Evolutionary conservation across 1,284 basidiomycete genomes (phyloP), one percentile per base, ranked within the genome.

Genomic region (Cerrena zonata): DNA sequence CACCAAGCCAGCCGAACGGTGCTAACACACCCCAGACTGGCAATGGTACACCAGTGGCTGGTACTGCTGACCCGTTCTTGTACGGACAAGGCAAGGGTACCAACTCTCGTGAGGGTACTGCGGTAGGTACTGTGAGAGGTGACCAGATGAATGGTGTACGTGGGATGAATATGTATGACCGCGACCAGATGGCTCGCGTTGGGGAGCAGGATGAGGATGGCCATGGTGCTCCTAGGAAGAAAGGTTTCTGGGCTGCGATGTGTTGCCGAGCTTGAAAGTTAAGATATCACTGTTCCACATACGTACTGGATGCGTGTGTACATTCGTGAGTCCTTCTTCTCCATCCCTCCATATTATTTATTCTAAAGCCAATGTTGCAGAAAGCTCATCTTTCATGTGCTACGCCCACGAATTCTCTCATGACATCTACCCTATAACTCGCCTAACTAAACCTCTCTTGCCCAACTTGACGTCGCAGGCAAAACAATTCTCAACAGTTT

Each of bases 211-310:
- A 77, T 54, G 79, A 82, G 59, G 77, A 82, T 54, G 70, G 75
- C 48, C 49, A 56, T 53, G 61, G 59, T 24, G 41, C 47, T 23
- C 75, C 80, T 52, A 73, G 75, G 55, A 72, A 75, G 55, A 77
- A 67, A 68, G 75, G 55, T 67, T 72, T 62, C 70, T 89, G 59
- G 70, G 84, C 71, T 72, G 77, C 68, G 76, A 87, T 63, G 65
- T 90, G 61, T 86, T 86, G 54, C 87, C 86, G 70, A 77, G 80
- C 59, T 83, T 73, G 79, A 78, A 55, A 27, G 19, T 26, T 11
- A 22, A 25, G 49, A 39, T 56, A 45, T 53, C 54, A 52, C 48
- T 49, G 38, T 50, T 54, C 48, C 52, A 57, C 59, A 54, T 52
- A 55, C 57, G 53, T 48, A 41, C 50, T 50, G 55, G 58, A 48